Conservation (phyloP, 202 grass and related monocot genomes). For the Panicum virgatum region DNA sequence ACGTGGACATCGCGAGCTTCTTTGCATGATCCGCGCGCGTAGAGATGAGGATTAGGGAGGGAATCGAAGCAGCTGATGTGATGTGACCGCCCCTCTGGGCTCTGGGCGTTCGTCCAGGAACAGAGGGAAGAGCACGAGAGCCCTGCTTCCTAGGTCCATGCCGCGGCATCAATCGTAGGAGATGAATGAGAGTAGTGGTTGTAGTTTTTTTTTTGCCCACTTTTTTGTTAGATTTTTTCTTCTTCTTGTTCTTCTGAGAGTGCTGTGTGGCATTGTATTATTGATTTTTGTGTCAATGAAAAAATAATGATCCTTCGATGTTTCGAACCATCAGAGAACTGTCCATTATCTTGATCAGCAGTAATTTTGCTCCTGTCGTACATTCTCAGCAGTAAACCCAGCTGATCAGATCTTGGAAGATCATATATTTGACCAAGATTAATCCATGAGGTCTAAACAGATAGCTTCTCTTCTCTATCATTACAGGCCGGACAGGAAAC, state of each 20-base stretch:
- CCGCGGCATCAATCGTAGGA: background rate
- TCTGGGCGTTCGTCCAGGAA: background rate
- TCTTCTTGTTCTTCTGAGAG: background rate
- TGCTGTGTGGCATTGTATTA: constrained; percentile 31
- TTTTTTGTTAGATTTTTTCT: background rate
- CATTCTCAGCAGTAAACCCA: background rate
- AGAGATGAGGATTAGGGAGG: background rate
- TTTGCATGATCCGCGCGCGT: constrained; percentile 19
- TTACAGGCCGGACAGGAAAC: too few relatives aligned
- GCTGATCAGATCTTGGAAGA: background rate
- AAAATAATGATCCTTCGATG: constrained; percentile 36
- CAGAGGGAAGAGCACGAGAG: constrained; percentile 19
- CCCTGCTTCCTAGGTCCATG: constrained; percentile 34
- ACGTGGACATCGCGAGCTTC: constrained; percentile 36
- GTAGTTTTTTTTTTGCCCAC: background rate
- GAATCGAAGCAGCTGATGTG: background rate
- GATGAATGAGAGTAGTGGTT: constrained; percentile 10
- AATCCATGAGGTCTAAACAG: too few relatives aligned
- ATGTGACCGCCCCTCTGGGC: background rate
- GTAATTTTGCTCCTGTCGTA: background rate
- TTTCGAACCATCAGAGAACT: background rate
- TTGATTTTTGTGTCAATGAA: constrained; percentile 24
- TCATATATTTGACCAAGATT: background rate
- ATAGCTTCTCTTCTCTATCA: too few relatives aligned
- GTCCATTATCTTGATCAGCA: background rate